Evolutionary conservation across 352 stramenopile species (phyloP).

Genomic region (Pythium volutum): DNA sequence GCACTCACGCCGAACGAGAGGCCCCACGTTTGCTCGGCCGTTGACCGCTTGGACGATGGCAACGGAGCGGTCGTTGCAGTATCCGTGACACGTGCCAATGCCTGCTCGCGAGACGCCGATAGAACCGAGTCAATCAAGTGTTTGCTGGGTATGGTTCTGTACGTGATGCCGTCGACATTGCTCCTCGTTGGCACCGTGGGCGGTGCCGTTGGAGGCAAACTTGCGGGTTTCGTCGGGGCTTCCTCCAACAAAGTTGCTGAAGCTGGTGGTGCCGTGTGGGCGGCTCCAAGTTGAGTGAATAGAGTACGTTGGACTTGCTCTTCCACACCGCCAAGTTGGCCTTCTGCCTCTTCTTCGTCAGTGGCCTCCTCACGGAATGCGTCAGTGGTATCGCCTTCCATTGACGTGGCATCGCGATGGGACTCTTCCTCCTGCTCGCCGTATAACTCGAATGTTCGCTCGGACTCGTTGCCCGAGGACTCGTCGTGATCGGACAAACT

Average conservation of each 20-base stretch:
- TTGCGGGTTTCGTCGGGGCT: background rate
- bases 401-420: background rate
- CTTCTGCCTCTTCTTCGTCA: background rate
- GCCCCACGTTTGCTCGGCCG: slow-evolving; percentile 36
- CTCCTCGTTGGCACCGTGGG: background rate
- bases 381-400: background rate
- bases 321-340: background rate
- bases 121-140: slow-evolving; percentile 19
- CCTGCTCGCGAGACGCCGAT: slow-evolving; percentile 7
- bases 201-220: background rate
- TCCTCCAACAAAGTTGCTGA: background rate
- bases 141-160: slow-evolving; percentile 15
- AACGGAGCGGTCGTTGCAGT: background rate
- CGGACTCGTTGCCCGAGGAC: slow-evolving; percentile 5
- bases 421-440: slow-evolving; percentile 1
- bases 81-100: slow-evolving; percentile 6
- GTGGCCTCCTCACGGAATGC: background rate
- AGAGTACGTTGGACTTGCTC: background rate
- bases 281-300: background rate
- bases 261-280: background rate
- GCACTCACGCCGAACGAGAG: slow-evolving; percentile 40
- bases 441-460: background rate
- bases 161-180: background rate
- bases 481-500: background rate
- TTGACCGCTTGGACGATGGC: background rate